phyloP scores from a whole-genome alignment of 2,329 filamentous ascomycete genomes.

The Verticillium alfalfae region DNA sequence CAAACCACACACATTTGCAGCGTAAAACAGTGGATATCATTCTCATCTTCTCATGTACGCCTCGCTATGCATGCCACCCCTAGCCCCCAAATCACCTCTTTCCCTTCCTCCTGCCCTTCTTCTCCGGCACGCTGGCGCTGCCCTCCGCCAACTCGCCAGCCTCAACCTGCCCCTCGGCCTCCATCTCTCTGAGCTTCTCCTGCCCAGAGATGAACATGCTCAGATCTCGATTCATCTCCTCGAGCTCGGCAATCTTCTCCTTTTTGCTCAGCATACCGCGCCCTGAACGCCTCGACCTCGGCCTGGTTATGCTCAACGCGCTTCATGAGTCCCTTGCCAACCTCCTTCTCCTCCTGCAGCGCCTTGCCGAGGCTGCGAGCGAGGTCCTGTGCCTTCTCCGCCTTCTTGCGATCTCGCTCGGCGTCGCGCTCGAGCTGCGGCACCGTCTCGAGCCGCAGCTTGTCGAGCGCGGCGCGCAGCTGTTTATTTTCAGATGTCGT shows the following conservation, averaged over 20 bases:
- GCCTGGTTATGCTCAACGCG: conserved; percentile 70
- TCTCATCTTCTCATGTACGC: neutral
- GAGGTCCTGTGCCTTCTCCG: conserved; percentile 67
- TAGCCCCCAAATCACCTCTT: conserved; percentile 26
- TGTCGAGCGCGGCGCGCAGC: conserved; percentile 36
- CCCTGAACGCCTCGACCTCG: conserved; percentile 52
- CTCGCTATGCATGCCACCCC: neutral
- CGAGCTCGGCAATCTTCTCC: conserved; percentile 64
- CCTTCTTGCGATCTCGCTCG: conserved; percentile 61
- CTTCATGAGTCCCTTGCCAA: conserved; percentile 75
- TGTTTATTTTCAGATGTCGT: conserved; percentile 39
- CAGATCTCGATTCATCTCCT: conserved; percentile 82
- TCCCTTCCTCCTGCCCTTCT: conserved; percentile 48
- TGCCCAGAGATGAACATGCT: conserved; percentile 81
- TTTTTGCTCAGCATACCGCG: conserved; percentile 53
- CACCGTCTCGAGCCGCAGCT: conserved; percentile 51
- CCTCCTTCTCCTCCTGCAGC: conserved; percentile 79
- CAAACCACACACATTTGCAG: too few species aligned
- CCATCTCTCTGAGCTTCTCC: conserved; percentile 71
- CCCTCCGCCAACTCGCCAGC: conserved; percentile 73
- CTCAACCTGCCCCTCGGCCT: conserved; percentile 50
- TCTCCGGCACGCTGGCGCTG: conserved; percentile 60
- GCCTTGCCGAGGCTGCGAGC: conserved; percentile 70
- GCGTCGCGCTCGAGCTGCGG: conserved; percentile 68
- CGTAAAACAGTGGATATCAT: neutral